phyloP scores from a whole-genome alignment of 2,329 filamentous ascomycete species.

The Sclerotiophoma versabilis region DNA sequence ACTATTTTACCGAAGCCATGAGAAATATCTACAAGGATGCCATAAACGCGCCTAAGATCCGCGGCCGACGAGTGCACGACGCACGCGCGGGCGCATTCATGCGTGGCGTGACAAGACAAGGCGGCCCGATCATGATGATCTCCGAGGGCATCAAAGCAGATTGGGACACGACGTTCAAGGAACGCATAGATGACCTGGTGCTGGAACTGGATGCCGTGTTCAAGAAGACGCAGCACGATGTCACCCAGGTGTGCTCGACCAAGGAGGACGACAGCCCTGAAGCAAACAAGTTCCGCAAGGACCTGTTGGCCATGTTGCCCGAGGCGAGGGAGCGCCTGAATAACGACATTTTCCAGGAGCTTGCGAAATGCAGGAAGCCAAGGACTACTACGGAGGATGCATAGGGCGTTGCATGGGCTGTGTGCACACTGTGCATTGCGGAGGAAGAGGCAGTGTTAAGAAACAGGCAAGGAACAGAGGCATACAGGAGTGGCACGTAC shows the following conservation, averaged over 20 bases:
- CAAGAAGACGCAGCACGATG: constrained; percentile 2
- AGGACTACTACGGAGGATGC: neutral
- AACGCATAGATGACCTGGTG: neutral
- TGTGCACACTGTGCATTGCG: too few species aligned
- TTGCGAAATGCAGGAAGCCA: neutral
- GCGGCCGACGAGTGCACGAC: neutral
- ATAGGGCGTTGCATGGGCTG: neutral
- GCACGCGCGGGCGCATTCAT: neutral
- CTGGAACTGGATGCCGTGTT: constrained; percentile 5
- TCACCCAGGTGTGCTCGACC: constrained; percentile 9
- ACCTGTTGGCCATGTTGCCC: constrained; percentile 5
- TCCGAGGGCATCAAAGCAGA: neutral
- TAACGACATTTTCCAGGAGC: neutral
- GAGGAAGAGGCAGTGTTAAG: too few species aligned
- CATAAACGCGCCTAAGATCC: neutral
- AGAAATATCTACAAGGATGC: constrained; percentile 18
- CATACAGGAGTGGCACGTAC: too few species aligned
- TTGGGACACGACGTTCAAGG: neutral
- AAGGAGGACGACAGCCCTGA: constrained; percentile 14
- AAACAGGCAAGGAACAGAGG: too few species aligned
- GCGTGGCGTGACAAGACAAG: neutral
- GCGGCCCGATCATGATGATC: neutral
- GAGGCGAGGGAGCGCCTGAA: constrained; percentile 1
- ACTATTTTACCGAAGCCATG: constrained; percentile 26
- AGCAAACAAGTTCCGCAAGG: constrained; percentile 4